Base-by-base conservation (phyloP, 768 basidiomycete genomes). In the Hebeloma cylindrosporum region DNA sequence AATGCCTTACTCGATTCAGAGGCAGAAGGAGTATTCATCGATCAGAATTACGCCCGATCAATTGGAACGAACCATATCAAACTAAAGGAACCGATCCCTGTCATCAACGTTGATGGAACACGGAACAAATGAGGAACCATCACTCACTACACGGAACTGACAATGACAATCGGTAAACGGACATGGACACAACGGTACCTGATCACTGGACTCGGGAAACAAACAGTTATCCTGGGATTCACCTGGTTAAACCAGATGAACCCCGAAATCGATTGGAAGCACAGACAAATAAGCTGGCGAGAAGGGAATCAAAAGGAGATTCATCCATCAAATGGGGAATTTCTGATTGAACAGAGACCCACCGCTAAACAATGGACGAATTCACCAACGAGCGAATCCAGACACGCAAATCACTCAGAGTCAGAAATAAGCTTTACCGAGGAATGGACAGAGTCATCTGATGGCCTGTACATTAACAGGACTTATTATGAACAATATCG, bases 21-120 rank as follows among this genome's bases (percentile, higher is more conserved):
- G 32, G 53, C 49, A 2, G 20, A 34, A 48, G 53, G 48, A 43
- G 45, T 33, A n/a, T 54, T 54, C 23, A 51, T 54, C 6, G 39
- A 50, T 14, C 39, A 39, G 31, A 42, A 45, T 23, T 48, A 14
- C 10, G 40, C 13, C 10, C n/a, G 26, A 18, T 36, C 41, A 32
- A 4, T 40, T 1, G 16, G 14, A 13, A 13, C 40, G 4, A 7
- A 21, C 14, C 34, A 18, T 9, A 37, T 13, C 20, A 4, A 17
- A 1, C 17, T 44, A 13, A 28, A 40, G 8, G 7, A 41, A 17
- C 29, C 23, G 2, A 7, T 44, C 3, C 16, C 21, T 6, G 48
- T 40, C 18, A 39, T 20, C 21, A 51, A 51, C 28, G 44, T 49
- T 2, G 52, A 53, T n/a, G 27, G 48, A 37, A 53, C 48, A 6